Base-by-base conservation (phyloP, 2,329 filamentous ascomycete genomes). In the Botrytis fragariae region DNA sequence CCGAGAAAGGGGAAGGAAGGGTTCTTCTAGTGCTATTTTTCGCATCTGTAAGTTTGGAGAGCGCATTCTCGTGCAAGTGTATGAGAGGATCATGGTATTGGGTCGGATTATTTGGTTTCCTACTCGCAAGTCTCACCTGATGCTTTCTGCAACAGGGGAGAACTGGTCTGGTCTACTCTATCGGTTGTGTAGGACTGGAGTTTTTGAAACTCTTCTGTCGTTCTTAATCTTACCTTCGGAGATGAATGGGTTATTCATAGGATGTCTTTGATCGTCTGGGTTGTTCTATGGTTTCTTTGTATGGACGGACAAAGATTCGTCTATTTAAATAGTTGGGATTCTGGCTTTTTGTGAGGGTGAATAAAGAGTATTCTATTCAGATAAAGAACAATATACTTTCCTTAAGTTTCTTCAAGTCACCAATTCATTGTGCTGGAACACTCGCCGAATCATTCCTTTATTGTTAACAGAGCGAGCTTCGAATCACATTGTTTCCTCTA, bases 171-270 rank as follows among this genome's bases (percentile, higher is more conserved):
- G 42, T n/a, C 44, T 32, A 18, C 20, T 57, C 35, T 44, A 25
- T 71, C 45, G 5, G 18, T 35, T 37, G 35, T 20, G 45, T 25
- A 48, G 25, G 44, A 4, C 16, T 39, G 10, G 18, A 14, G n/a
- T 18, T 3, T 65, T 44, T 72, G 61, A 72, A 72, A 67, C 70
- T 44, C n/a, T 29, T 12, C 20, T 29, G 18, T 72, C 42, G 20
- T n/a, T 37, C 61, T 69, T 59, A 1, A n/a, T 32, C n/a, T 44
- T 29, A 20, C 5, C 54, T 1, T 57, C n/a, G 51, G n/a, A 57
- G n/a, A 51, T 25, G 42, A 1, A 14, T 25, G 2, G 60, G 37
- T 32, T 25, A 25, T 71, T 54, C 45, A 12, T 44, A 7, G 57
- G 39, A 18, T 44, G 37, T 42, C 18, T 65, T 54, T 68, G 69